A percentile compares a stretch with the other conserved stretches of the same genome.
phyloP scores from a whole-genome alignment of 1,139 yeast species.

The Candida sanyaensis region DNA sequence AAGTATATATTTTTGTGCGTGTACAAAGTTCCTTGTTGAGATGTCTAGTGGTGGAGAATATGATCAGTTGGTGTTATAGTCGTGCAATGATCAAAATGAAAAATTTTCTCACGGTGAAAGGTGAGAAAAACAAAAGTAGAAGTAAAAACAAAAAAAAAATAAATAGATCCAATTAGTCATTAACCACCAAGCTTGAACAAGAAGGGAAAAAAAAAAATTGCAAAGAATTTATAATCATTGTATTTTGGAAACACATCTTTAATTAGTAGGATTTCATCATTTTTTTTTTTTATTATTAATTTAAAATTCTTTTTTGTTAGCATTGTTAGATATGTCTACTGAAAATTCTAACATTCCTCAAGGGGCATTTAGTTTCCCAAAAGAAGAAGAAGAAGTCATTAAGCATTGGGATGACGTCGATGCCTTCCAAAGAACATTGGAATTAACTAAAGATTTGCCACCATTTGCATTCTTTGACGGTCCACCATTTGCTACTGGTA shows the following conservation, averaged over 20 bases:
- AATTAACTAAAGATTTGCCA: constrained; percentile 82
- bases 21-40: background rate
- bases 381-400: constrained; percentile 82
- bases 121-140: too few relatives aligned
- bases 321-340: constrained; percentile 28
- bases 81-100: background rate
- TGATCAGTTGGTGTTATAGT: background rate
- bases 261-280: constrained; percentile 4
- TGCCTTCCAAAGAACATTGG: constrained; percentile 87
- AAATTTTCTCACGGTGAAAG: background rate
- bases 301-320: background rate
- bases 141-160: background rate
- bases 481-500: constrained; percentile 99
- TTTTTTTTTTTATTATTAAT: background rate
- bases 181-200: background rate
- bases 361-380: constrained; percentile 66
- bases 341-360: constrained; percentile 9
- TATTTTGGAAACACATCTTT: background rate
- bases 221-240: background rate
- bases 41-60: background rate
- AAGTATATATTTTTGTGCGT: background rate
- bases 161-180: background rate
- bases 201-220: background rate
- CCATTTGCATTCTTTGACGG: constrained; percentile 96
- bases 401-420: constrained; percentile 85